Conservation (phyloP, 192 early-diverging fungal genomes). For the Dissophora globulifera region DNA sequence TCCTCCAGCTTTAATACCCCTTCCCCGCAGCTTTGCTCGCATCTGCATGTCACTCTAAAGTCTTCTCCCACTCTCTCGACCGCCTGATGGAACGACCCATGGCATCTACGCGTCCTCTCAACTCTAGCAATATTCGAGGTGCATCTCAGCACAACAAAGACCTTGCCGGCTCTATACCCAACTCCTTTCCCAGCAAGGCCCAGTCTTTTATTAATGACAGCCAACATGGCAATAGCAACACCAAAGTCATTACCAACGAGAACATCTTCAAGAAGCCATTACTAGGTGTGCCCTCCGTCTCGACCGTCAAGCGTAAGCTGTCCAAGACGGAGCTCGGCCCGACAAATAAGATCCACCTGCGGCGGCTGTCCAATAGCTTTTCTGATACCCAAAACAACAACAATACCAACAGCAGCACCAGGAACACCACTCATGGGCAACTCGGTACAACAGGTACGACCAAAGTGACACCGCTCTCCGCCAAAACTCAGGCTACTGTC, state of each 20-base stretch:
- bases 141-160: neutral
- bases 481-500: constrained; percentile 5
- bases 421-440: too few relatives aligned
- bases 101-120: neutral
- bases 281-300: neutral
- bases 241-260: constrained; percentile 15
- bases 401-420: neutral
- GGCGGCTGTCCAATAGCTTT: constrained; percentile 26
- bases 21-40: too few relatives aligned
- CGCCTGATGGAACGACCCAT: neutral
- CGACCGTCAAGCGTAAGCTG: constrained; percentile 26
- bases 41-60: neutral
- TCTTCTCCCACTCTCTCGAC: neutral
- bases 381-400: constrained; percentile 14
- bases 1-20: too few relatives aligned
- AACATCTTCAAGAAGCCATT: constrained; percentile 21
- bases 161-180: too few relatives aligned
- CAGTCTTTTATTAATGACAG: too few relatives aligned
- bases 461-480: constrained; percentile 1
- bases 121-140: neutral
- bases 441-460: neutral
- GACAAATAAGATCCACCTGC: constrained; percentile 29
- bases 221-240: too few relatives aligned
- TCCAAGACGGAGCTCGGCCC: constrained; percentile 19
- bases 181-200: neutral